Base-by-base conservation (phyloP, 2,329 filamentous ascomycete genomes). In the Colletotrichum costaricense region DNA sequence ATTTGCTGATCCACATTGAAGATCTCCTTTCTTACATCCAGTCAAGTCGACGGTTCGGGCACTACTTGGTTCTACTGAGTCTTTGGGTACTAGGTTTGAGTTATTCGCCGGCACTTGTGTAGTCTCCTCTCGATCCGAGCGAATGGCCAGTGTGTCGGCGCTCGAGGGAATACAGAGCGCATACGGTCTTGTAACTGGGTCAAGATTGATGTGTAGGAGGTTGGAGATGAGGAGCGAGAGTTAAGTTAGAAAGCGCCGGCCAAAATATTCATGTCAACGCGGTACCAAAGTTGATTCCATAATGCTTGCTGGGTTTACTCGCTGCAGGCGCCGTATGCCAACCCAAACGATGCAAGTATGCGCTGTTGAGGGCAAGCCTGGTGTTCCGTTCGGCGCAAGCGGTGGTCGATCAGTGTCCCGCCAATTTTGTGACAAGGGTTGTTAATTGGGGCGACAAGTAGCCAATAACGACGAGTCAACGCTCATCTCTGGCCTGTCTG, bases 1-100 rank as follows among this genome's bases (percentile, higher is more conserved):
- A 62, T 49, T 30, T 62, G 70, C 55, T 42, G 70, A 73, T 73
- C 67, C 55, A 70, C 56, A 24, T 33, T 60, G 60, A 62, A 52
- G 60, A 66, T 66, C 70, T 49, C 28, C 22, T 55, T 64, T 12
- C 30, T 26, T 46, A 59, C 56, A 54, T 16, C 52, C 35, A 72
- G 65, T 28, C 59, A 58, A 58, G 58, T 24, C 12, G 19, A 12
- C 30, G 52, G 28, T 49, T 49, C 28, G 22, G 8, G 54, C 57
- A 24, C 22, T 52, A 58, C 49, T 49, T 42, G 42, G 65, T 38
- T 26, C 35, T 52, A 33, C 46, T 26, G 63, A 42, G 65, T 19
- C 33, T 22, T 26, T 26, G 28, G 28, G 55, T 38, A 28, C 59
- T 42, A n/a, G 24, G 49, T 35, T 24, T 3, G n/a, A 67, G 24